Base-by-base conservation (phyloP, 1,139 yeast species). In the Nakaseomyces sp. region DNA sequence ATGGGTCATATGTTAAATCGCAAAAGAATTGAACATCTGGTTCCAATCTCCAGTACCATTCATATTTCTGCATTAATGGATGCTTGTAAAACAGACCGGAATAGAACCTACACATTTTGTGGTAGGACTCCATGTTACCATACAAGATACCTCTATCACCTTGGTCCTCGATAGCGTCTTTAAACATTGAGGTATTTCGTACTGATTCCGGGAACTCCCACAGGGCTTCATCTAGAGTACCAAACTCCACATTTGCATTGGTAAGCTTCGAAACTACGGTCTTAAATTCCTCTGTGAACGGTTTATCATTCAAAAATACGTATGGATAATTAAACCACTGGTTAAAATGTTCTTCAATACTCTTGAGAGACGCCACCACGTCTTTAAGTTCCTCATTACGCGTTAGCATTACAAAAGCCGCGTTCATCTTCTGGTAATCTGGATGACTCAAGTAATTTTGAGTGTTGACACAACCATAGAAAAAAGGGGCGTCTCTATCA, bases 1-100 rank as follows among this genome's bases (percentile, higher is more conserved):
- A 89, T 16, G 96, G 95, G 64, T 89, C 96, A 64, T 88, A 87
- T 0, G 95, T 83, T 42, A 87, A 66, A 61, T 88, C 96, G 65
- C 97, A 89, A 58, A 72, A 87, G 61, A 85, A 88, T 50, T 85
- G 81, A 37, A 89, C 91, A 51, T 83, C 81, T 1, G 96, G 96
- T 62, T 89, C 96, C 8, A 89, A 87, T 44, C 96, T 71, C 96
- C 96, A 88, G 66, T 87, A 88, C 93, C 95, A 88, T 48, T 86
- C 87, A 48, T 77, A 72, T 45, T 76, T 71, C 45, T 61, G 69
- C 41, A 89, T 79, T 49, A 83, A 61, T 3, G 81, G 82, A 61
- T 81, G 94, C 50, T 78, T 74, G 67, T 77, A 85, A 59, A 88
- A 88, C 49, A 73, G 71, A 1, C 95, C 94, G 0, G 89, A 76